phyloP scores from a whole-genome alignment of 345 rosid genomes.

The Isatis tinctoria region DNA sequence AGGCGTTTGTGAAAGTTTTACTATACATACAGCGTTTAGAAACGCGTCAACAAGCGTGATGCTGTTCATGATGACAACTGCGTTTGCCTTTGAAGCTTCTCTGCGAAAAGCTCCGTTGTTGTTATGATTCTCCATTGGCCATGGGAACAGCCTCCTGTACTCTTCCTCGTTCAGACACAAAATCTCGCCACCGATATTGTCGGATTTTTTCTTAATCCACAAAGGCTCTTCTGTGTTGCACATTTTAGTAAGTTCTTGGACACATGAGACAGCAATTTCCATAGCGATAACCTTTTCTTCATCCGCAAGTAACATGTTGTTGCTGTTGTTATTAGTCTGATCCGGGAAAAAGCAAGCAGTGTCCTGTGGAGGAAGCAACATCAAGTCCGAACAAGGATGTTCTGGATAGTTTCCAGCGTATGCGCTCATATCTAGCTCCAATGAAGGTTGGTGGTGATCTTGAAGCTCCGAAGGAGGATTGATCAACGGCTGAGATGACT shows the following conservation, averaged over 20 bases:
- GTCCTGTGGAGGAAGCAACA: conserved; percentile 39
- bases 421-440: conserved; percentile 75
- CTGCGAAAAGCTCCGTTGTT: conserved; percentile 37
- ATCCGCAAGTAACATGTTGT: conserved; percentile 45
- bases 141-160: conserved; percentile 58
- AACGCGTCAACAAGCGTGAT: conserved; percentile 73
- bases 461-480: conserved; percentile 35
- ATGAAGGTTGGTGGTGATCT: conserved; percentile 46
- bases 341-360: conserved; percentile 39
- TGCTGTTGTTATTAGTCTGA: conserved; percentile 29
- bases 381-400: conserved; percentile 43
- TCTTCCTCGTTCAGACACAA: conserved; percentile 63
- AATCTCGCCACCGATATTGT: conserved; percentile 27
- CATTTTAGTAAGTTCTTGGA: conserved; percentile 67
- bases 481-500: conserved; percentile 37
- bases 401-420: conserved; percentile 49
- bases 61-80: conserved; percentile 90
- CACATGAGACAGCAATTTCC: conserved; percentile 65
- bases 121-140: conserved; percentile 49
- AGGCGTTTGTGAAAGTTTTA: neutral
- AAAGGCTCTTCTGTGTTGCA: conserved; percentile 57
- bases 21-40: conserved; percentile 58
- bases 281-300: conserved; percentile 67
- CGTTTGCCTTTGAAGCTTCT: conserved; percentile 70
- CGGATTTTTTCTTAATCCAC: conserved; percentile 47